phyloP scores from a whole-genome alignment of 176 grass and related monocot species.

The Ananas comosus region DNA sequence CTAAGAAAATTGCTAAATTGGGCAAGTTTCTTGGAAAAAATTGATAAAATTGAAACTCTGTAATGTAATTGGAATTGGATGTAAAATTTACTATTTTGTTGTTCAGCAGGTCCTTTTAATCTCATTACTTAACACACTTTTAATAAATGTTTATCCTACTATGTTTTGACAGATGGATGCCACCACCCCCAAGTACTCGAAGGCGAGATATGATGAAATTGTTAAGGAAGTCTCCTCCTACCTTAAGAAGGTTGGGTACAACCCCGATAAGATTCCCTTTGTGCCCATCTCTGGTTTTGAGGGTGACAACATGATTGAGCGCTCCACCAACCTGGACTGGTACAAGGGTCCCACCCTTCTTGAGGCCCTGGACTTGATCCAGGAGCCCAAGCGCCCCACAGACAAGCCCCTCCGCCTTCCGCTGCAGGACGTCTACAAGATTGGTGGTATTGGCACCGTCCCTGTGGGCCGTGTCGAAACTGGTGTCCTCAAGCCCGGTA shows the following conservation, averaged over 20 bases:
- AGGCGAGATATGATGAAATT: constrained; percentile 36
- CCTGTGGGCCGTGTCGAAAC: constrained; percentile 13
- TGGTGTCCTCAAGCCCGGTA: constrained; percentile 11
- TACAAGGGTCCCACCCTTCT: constrained; percentile 43
- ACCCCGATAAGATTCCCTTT: constrained; percentile 34
- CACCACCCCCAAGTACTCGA: constrained; percentile 35
- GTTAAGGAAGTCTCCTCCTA: constrained; percentile 43
- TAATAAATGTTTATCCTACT: not conserved
- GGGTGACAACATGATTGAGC: constrained; percentile 45
- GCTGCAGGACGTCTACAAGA: constrained; percentile 21
- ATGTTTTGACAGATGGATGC: constrained; percentile 36
- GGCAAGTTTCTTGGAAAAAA: not conserved
- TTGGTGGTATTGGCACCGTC: constrained; percentile 16
- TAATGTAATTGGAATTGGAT: no score
- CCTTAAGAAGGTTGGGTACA: constrained; percentile 38
- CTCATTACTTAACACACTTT: not conserved
- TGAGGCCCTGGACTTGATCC: constrained; percentile 30
- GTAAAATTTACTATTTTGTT: no score
- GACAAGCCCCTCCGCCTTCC: constrained; percentile 21
- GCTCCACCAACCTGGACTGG: constrained; percentile 42
- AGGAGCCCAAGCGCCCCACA: constrained; percentile 20
- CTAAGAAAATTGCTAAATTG: not conserved
- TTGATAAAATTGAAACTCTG: no score
- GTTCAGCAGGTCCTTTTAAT: no score
- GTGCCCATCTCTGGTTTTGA: constrained; percentile 37